A percentile compares a stretch with the other conserved stretches of the same genome.
Evolutionary conservation across 2,329 filamentous ascomycete genomes (phyloP).

Genomic region (Thelonectria blattea): DNA sequence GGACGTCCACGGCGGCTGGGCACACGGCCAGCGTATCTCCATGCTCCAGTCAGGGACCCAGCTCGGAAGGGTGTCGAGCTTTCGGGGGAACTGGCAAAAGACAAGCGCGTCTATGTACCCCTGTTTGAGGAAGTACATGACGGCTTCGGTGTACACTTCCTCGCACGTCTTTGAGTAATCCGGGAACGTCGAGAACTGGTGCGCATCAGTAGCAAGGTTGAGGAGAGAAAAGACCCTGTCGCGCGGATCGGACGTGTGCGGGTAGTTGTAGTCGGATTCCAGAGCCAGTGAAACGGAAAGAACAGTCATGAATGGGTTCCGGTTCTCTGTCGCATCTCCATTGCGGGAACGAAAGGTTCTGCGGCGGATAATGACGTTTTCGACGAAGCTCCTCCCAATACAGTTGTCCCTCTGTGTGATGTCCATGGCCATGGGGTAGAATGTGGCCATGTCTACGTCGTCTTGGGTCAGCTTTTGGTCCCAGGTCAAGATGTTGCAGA

Average conservation of each 20-base stretch:
- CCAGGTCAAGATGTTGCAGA: background rate
- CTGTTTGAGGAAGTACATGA: constrained; percentile 7
- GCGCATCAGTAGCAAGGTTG: constrained; percentile 12
- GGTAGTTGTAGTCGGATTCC: constrained; percentile 24
- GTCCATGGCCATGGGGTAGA: background rate
- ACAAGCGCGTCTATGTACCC: constrained; percentile 17
- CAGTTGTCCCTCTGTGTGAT: background rate
- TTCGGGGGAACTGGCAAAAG: constrained; percentile 22
- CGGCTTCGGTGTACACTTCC: constrained; percentile 20
- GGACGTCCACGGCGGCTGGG: constrained; percentile 10
- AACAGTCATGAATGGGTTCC: constrained; percentile 13
- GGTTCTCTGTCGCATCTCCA: background rate
- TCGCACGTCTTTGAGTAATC: constrained; percentile 20
- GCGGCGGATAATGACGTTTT: constrained; percentile 18
- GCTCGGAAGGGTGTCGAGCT: constrained; percentile 6
- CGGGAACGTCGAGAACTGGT: background rate
- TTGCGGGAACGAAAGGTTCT: background rate
- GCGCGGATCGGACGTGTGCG: constrained; percentile 18
- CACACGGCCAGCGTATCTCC: constrained; percentile 15
- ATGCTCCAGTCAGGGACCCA: constrained; percentile 29
- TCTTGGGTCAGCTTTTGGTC: background rate
- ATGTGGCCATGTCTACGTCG: background rate
- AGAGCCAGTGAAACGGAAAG: constrained; percentile 10
- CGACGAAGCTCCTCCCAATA: constrained; percentile 14
- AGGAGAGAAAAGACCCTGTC: constrained; percentile 23